A percentile compares a stretch with the other conserved stretches of the same genome.
Evolutionary conservation across 2,329 filamentous ascomycete genomes (phyloP).

Genomic region (Trichoderma asperellum): DNA sequence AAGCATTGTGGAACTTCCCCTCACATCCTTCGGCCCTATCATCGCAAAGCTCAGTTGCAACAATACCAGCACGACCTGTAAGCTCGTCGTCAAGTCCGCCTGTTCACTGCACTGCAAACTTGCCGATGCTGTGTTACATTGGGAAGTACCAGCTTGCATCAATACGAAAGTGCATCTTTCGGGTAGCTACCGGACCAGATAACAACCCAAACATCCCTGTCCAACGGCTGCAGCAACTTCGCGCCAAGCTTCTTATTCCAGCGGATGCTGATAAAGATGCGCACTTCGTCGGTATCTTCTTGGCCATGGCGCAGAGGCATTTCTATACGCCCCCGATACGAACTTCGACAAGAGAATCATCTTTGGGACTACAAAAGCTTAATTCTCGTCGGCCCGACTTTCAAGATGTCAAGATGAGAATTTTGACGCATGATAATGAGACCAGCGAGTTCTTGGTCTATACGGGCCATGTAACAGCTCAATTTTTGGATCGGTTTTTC

Average conservation of each 20-base stretch:
- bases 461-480: slow-evolving; percentile 52
- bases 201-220: slow-evolving; percentile 53
- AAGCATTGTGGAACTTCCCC: slow-evolving; percentile 54
- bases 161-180: slow-evolving; percentile 54
- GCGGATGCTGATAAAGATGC: slow-evolving; percentile 55
- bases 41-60: slow-evolving; percentile 41
- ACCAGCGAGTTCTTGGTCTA: slow-evolving; percentile 59
- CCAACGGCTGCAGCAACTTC: slow-evolving; percentile 50
- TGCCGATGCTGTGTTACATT: slow-evolving; percentile 52
- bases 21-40: slow-evolving; percentile 35
- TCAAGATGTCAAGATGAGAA: slow-evolving; percentile 52
- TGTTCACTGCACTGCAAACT: slow-evolving; percentile 33
- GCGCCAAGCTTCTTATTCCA: slow-evolving; percentile 53
- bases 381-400: slow-evolving; percentile 43
- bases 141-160: slow-evolving; percentile 51
- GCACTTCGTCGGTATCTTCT: slow-evolving; percentile 55
- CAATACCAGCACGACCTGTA: slow-evolving; percentile 44
- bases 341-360: slow-evolving; percentile 35
- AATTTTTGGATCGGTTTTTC: slow-evolving; percentile 56
- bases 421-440: slow-evolving; percentile 56
- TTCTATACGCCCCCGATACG: slow-evolving; percentile 47
- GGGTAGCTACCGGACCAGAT: slow-evolving; percentile 48
- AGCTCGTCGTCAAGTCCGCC: slow-evolving; percentile 35
- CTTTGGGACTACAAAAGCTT: slow-evolving; percentile 34
- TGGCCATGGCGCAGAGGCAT: slow-evolving; percentile 61